Evolutionary conservation across 371 early-diverging fungal genomes (phyloP).

Genomic region (Apophysomyces ossiformis): DNA sequence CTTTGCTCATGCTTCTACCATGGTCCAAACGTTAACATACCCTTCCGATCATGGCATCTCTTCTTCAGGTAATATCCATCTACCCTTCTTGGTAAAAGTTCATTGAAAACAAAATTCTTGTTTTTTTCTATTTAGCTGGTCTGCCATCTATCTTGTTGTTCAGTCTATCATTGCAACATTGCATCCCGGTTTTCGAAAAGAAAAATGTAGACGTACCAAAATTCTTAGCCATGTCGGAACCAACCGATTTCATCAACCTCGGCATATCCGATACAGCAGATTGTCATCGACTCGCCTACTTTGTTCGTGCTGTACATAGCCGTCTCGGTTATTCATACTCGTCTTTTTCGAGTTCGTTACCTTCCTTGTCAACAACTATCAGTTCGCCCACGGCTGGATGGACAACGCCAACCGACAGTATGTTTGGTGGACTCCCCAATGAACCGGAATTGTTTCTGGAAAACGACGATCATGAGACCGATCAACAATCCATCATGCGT

Average conservation of each 20-base stretch:
- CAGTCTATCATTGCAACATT: conserved; percentile 32
- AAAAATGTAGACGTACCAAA: conserved; percentile 26
- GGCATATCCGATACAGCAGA: conserved; percentile 36
- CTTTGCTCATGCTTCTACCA: conserved; percentile 1
- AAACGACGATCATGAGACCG: conserved; percentile 13
- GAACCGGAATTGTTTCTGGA: conserved; percentile 8
- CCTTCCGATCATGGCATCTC: neutral
- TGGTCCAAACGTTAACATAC: conserved; percentile 1
- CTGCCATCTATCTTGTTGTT: conserved; percentile 30
- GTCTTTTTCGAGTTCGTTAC: neutral
- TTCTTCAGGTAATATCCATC: neutral
- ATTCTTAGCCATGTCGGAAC: conserved; percentile 30
- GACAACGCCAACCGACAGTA: neutral
- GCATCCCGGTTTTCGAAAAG: conserved; percentile 38
- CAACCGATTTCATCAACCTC: conserved; percentile 30
- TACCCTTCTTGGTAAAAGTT: too few relatives aligned
- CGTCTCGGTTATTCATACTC: conserved; percentile 25
- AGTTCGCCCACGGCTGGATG: neutral
- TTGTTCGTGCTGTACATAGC: conserved; percentile 27
- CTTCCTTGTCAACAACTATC: neutral
- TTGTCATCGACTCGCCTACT: conserved; percentile 27
- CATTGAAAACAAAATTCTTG: too few relatives aligned
- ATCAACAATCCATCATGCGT: conserved; percentile 24
- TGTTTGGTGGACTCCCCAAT: neutral
- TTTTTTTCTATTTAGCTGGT: neutral